A percentile compares a stretch with the other conserved stretches of the same genome.
Evolutionary conservation across 768 basidiomycete species (phyloP).

Genomic region (Lentinula guzmanii): DNA sequence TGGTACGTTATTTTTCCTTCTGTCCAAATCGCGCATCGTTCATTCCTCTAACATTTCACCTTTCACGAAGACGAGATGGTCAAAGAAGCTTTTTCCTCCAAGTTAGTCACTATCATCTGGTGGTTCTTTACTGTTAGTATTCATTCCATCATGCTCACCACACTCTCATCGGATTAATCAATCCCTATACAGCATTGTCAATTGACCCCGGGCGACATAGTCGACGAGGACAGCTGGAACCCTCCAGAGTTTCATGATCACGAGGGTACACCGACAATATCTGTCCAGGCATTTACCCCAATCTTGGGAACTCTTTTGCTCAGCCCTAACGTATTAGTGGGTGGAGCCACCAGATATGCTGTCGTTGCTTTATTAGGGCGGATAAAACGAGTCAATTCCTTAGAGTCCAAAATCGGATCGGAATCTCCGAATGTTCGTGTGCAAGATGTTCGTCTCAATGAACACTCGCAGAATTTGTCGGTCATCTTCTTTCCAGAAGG

Average conservation of each 20-base stretch:
- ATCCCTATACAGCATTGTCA: conserved; percentile 51
- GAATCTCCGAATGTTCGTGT: conserved; percentile 9
- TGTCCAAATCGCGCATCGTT: neutral
- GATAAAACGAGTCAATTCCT: conserved; percentile 56
- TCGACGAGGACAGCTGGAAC: neutral
- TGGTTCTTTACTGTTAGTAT: conserved; percentile 74
- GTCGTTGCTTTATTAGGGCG: conserved; percentile 75
- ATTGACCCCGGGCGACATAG: conserved; percentile 44
- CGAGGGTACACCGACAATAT: conserved; percentile 43
- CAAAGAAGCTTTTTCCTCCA: conserved; percentile 79
- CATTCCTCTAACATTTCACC: conserved; percentile 3
- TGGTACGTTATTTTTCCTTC: conserved; percentile 39
- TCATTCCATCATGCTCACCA: conserved; percentile 1
- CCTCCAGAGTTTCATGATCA: conserved; percentile 12
- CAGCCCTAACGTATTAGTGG: conserved; percentile 68
- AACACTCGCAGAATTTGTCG: neutral
- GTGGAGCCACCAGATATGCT: conserved; percentile 64
- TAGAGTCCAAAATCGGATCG: conserved; percentile 20
- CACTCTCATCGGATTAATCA: conserved; percentile 1
- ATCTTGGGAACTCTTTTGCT: conserved; percentile 86
- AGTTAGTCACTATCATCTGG: conserved; percentile 82
- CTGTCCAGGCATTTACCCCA: conserved; percentile 85
- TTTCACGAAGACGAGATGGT: conserved; percentile 66
- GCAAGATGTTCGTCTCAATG: conserved; percentile 2
- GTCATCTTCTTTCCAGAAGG: conserved; percentile 9